Conservation (phyloP, 164 flowering plant genomes). For the Macadamia tetraphylla region DNA sequence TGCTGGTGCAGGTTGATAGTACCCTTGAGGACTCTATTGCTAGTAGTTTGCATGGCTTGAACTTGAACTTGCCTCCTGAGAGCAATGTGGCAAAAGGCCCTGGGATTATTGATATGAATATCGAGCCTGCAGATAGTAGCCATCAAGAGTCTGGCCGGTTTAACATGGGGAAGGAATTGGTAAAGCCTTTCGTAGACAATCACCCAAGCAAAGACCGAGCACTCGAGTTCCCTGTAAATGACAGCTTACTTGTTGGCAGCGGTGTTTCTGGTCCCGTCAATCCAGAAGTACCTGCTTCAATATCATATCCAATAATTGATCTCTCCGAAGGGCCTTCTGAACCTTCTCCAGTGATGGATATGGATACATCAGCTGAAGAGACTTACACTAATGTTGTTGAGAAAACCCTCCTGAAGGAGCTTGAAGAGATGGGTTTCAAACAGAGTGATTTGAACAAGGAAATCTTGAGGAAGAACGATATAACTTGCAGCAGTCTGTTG, state of each 20-base stretch:
- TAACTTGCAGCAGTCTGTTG: constrained; percentile 58
- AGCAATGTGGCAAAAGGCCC: constrained; percentile 16
- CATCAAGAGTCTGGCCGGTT: constrained; percentile 6
- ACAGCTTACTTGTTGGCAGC: constrained; percentile 27
- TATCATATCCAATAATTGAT: constrained; percentile 42
- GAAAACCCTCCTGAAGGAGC: constrained; percentile 59
- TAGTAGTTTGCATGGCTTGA: constrained; percentile 25
- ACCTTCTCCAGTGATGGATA: constrained; percentile 9
- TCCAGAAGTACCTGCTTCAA: constrained; percentile 15
- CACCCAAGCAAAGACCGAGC: constrained; percentile 23
- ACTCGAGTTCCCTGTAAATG: constrained; percentile 29
- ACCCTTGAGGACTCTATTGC: constrained; percentile 17
- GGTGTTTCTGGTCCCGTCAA: constrained; percentile 18
- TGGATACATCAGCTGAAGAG: constrained; percentile 4
- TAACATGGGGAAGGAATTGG: constrained; percentile 10
- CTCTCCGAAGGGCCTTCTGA: constrained; percentile 16
- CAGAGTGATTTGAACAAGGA: constrained; percentile 72
- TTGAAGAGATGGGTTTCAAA: constrained; percentile 82
- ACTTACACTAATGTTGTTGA: constrained; percentile 26
- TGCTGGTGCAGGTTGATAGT: constrained; percentile 52
- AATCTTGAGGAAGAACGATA: constrained; percentile 57
- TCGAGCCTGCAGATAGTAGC: constrained; percentile 23
- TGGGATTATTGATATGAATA: constrained; percentile 32
- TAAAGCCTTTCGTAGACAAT: constrained; percentile 16
- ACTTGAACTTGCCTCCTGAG: constrained; percentile 62